A percentile compares a stretch with the other conserved stretches of the same genome.
Conservation (phyloP, 352 stramenopile species). For the Globisporangium heterothallicum region DNA sequence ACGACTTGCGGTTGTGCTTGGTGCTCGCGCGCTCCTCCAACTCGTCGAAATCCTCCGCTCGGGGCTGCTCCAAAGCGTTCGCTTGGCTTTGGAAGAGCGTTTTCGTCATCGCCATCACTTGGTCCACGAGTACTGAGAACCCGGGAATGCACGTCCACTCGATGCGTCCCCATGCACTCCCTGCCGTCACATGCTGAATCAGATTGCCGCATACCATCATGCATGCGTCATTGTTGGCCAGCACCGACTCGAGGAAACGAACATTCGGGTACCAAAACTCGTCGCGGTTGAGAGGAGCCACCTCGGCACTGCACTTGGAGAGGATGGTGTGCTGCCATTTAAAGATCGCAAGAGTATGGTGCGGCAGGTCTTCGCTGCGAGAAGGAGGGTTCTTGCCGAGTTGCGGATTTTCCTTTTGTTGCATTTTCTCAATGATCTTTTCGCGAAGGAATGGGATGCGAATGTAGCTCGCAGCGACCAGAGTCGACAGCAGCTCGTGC, state of each 20-base stretch:
- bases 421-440: constrained; percentile 40
- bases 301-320: constrained; percentile 40
- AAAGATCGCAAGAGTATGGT: constrained; percentile 46
- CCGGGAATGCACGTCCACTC: constrained; percentile 69
- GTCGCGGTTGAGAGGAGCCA: constrained; percentile 38
- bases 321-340: constrained; percentile 47
- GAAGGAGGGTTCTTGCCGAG: not conserved
- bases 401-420: not conserved
- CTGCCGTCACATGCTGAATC: constrained; percentile 45
- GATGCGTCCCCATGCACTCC: constrained; percentile 33
- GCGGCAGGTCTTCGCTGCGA: not conserved
- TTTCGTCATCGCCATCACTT: constrained; percentile 35
- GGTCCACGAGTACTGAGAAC: constrained; percentile 32
- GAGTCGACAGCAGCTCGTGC: constrained; percentile 28
- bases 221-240: constrained; percentile 28
- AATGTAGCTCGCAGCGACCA: constrained; percentile 48
- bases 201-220: constrained; percentile 48
- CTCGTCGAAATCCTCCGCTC: constrained; percentile 27
- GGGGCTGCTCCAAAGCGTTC: constrained; percentile 30
- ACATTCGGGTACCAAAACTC: constrained; percentile 33
- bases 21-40: constrained; percentile 21
- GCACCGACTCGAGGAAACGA: constrained; percentile 26
- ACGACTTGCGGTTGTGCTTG: constrained; percentile 37
- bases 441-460: constrained; percentile 49
- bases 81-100: constrained; percentile 39